Base-by-base conservation (phyloP, 1,284 basidiomycete genomes). In the Microbotryomycetes sp. region DNA sequence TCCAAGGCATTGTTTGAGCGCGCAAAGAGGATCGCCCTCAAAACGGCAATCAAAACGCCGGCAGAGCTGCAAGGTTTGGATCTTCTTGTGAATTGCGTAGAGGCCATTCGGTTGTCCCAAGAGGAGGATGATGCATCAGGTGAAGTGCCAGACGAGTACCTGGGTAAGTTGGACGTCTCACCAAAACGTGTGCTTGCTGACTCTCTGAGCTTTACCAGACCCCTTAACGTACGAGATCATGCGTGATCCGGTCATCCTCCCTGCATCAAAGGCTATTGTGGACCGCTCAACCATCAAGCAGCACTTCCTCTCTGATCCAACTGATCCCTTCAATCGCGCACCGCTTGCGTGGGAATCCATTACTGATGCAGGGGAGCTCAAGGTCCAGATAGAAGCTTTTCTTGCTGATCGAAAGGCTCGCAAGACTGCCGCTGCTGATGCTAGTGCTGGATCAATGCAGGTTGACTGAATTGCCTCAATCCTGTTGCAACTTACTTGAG, bases 281-380 rank as follows among this genome's bases (percentile, higher is more conserved):
- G 96, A 99, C 75, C 83, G 89, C 45, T 82, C 88, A 1, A 98
- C 94, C 1, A 98, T 99, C 79, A 96, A 97, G 73, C 88, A 91
- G 1, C 78, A 98, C 52, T 65, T 54, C 50, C 78, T 98, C 26
- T 94, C 91, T 2, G 94, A 97, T 73, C 78, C 85, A 21, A 90
- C 85, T 21, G 76, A 78, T 59, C 76, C 76, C 18, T 78, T 78
- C 69, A 78, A 78, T 57, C 72, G 76, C 21, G 69, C 69, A 54
- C 75, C 76, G 35, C 67, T 78, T 56, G 75, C 75, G 56, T 73
- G 76, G 51, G 76, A 77, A 27, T 75, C 78, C 31, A 72, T 78
- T 6, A 31, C 61, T 45, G 65, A 70, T 2, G 68, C 67, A 9
- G 53, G 45, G 26, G 66, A 69, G 26, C 29, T 71, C 23, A 52